Evolutionary conservation across 2,329 filamentous ascomycete species (phyloP), one percentile per base, ranked within the genome.

Genomic region (Elsinoe necatrix): DNA sequence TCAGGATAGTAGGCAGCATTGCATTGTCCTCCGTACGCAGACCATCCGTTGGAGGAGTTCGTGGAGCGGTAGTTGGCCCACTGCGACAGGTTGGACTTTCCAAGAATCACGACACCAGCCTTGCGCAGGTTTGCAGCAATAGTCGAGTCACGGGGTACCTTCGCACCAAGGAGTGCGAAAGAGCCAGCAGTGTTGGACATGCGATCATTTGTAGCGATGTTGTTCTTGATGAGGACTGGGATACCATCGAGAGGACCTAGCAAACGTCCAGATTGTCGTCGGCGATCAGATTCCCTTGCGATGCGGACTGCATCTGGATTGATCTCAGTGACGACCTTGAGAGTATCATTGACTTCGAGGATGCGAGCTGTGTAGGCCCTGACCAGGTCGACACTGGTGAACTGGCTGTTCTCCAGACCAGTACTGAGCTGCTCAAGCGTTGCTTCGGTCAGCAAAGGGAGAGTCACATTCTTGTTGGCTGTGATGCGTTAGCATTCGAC

Each of bases 121-220:
- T 77, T 70, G 55, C 83, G 75, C 4, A 87, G 73, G 63, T 83
- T 85, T 11, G 73, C 70, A 2, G 76, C 81, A 1, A 86, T 71
- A 0, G 80, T 81, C 9, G 79, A 77, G 62, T 87, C 84, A 20
- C 70, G 66, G 7, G 77, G 73, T 0, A 81, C 75, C 60, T 75
- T 79, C 7, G 83, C 77, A 0, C 82, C 82, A 0, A 83, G 63
- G 0, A 88, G 72, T 1, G 82, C 78, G 60, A 77, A 84, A 0
- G 84, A 87, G 2, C 84, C 84, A 2, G 83, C 77, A 1, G 80
- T 82, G 60, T 80, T 85, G 63, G 82, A 77, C 80, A 85, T 83
- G 58, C 73, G 66, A 64, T 86, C 82, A 1, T 69, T 66, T 0
- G 83, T 86, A 12, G 78, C 82, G 50, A 87, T 84, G 64, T 83